phyloP scores from a whole-genome alignment of 352 stramenopile genomes.

The Phytophthora macrochlamydospora region DNA sequence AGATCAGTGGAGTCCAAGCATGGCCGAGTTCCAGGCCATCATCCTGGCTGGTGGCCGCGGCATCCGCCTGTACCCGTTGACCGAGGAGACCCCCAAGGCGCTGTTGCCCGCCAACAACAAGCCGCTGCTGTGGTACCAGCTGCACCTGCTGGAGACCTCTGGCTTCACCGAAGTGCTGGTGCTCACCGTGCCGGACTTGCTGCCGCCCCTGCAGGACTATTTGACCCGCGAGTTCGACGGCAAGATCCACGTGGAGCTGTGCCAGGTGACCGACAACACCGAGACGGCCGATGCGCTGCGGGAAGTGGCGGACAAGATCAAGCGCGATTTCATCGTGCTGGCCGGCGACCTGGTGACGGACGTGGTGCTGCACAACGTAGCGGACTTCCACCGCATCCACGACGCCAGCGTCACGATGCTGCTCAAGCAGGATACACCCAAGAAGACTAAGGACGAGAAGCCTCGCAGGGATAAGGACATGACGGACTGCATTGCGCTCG shows the following conservation, averaged over 20 bases:
- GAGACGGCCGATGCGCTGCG: conserved; percentile 80
- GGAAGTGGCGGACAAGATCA: conserved; percentile 76
- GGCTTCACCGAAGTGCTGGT: conserved; percentile 82
- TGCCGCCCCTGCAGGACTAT: conserved; percentile 78
- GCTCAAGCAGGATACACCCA: conserved; percentile 44
- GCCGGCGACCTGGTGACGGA: conserved; percentile 82
- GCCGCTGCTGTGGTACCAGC: conserved; percentile 83
- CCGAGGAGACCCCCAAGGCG: conserved; percentile 78
- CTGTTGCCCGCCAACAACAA: conserved; percentile 68
- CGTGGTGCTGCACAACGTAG: conserved; percentile 79
- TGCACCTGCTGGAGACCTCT: conserved; percentile 79
- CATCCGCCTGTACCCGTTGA: conserved; percentile 81
- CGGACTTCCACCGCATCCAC: conserved; percentile 83
- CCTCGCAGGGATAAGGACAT: conserved; percentile 80
- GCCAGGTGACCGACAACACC: conserved; percentile 70
- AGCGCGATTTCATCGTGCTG: conserved; percentile 83
- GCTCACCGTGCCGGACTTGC: conserved; percentile 61
- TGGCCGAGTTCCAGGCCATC: conserved; percentile 87
- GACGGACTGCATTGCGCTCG: conserved; percentile 80
- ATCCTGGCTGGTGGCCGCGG: conserved; percentile 81
- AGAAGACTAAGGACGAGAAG: conserved; percentile 70
- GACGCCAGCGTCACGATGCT: conserved; percentile 87
- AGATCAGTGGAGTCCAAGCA: conserved; percentile 9
- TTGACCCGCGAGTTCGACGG: conserved; percentile 78
- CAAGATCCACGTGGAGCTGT: conserved; percentile 80